A percentile compares a stretch with the other conserved stretches of the same genome.
phyloP scores from a whole-genome alignment of 371 early-diverging fungal genomes.

The Zancudomyces culisetae region DNA sequence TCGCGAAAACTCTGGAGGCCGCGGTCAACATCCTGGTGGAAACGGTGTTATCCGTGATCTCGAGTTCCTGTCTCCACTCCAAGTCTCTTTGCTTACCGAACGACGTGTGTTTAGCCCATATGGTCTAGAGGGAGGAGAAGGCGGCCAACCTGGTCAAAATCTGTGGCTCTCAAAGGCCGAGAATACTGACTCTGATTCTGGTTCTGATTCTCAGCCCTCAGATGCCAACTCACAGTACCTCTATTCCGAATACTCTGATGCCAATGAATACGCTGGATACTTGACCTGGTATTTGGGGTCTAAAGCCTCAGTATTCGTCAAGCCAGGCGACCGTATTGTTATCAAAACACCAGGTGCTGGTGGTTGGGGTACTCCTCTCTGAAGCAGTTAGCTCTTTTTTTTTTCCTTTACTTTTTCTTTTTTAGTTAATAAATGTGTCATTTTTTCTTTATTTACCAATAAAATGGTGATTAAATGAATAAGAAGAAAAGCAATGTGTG shows the following conservation, averaged over 20 bases:
- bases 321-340: conserved; percentile 53
- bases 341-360: conserved; percentile 90
- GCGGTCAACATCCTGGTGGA: conserved; percentile 62
- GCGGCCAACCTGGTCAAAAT: conserved; percentile 56
- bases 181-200: not conserved
- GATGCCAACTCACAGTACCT: not conserved
- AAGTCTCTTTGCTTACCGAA: conserved; percentile 82
- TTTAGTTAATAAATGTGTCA: not conserved
- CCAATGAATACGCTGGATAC: conserved; percentile 15
- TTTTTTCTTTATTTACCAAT: no score
- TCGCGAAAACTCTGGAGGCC: conserved; percentile 61
- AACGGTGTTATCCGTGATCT: conserved; percentile 73
- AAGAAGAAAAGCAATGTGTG: no score
- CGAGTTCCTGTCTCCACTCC: conserved; percentile 55
- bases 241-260: not conserved
- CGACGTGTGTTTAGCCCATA: conserved; percentile 79
- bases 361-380: conserved; percentile 33
- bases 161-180: conserved; percentile 27
- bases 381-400: not conserved
- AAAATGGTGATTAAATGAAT: no score
- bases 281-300: conserved; percentile 56
- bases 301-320: conserved; percentile 61
- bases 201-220: not conserved
- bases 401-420: not conserved
- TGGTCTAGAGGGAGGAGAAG: conserved; percentile 68